Base-by-base conservation (phyloP, 2,329 filamentous ascomycete species). In the Biscogniauxia sp. region DNA sequence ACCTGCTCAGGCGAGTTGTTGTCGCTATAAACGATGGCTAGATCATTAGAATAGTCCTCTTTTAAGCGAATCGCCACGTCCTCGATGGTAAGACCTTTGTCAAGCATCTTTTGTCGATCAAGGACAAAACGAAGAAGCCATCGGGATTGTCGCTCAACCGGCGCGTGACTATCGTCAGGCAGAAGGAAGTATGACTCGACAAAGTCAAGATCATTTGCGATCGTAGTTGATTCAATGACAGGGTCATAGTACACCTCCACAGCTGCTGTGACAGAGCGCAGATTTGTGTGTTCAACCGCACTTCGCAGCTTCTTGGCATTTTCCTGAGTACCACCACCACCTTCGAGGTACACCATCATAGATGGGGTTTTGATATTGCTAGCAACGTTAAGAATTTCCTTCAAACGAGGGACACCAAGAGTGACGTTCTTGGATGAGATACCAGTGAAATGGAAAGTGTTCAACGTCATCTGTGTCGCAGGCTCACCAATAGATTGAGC, bases 391-490 rank as follows among this genome's bases (percentile, higher is more conserved):
- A 99, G 84, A 87, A 99, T 99, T 80, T 99, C 95, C 84, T 99
- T 99, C 55, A 99, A 86, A 88, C 95, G 94, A 51, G 95, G 95
- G 51, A 99, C 95, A 92, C 95, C 95, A 54, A 99, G 88, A 0
- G 95, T 99, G 58, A 99, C 94, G 83, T 99, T 99, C 89, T 99
- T 99, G 23, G 94, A 97, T 45, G 96, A 97, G 63, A 99, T 93
- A 97, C 95, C 95, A 77, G 95, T 93, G 77, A 99, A 99, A 83
- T 99, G 95, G 90, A 99, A 99, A 23, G 95, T 99, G 80, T 99
- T 99, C 63, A 99, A 81, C 1, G 95, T 99, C 95, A 99, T 99
- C 82, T 99, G 95, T 1, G 95, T 99, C 20, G 95, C 96, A 50
- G 95, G 95, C 77, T 99, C 95, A 80, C 95, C 95, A 74, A 99